These are phyloP conservation scores for Hirschfeldia incana DNA, from an alignment of 345 rosid genomes.

Conservation along the genomic window DNA sequence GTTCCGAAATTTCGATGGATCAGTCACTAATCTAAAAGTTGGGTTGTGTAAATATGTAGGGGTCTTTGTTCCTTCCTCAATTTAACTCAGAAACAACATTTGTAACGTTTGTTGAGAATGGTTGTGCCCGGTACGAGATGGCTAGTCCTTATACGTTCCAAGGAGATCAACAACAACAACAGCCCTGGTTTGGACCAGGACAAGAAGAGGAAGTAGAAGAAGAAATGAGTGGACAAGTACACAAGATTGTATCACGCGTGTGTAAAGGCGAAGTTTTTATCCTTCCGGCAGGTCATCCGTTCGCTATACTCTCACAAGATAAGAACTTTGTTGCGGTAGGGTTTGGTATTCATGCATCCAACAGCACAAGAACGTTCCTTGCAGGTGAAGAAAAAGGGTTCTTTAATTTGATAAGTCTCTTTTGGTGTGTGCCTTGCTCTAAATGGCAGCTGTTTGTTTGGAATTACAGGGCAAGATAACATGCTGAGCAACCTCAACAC, in stretches of 20 bases:
- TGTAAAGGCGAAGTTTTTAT: conserved; percentile 50
- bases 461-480: conserved; percentile 31
- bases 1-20: not conserved
- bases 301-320: conserved; percentile 30
- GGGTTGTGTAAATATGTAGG: conserved; percentile 28
- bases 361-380: conserved; percentile 49
- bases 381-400: conserved; percentile 38
- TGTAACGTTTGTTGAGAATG: conserved; percentile 40
- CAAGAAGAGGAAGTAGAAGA: conserved; percentile 19
- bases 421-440: not conserved
- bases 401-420: not conserved
- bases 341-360: conserved; percentile 46
- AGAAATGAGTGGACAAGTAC: conserved; percentile 30
- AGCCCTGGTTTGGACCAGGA: conserved; percentile 6
- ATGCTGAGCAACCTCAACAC: conserved; percentile 18
- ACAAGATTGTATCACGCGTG: conserved; percentile 38
- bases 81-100: conserved; percentile 44
- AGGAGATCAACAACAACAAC: not conserved
- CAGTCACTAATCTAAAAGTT: not conserved
- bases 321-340: conserved; percentile 40
- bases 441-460: not conserved
- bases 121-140: conserved; percentile 53
- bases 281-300: conserved; percentile 54
- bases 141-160: conserved; percentile 47
- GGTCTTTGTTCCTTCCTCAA: conserved; percentile 51